Conservation (phyloP, 345 rosid genomes). For the Erodium maritimum region DNA sequence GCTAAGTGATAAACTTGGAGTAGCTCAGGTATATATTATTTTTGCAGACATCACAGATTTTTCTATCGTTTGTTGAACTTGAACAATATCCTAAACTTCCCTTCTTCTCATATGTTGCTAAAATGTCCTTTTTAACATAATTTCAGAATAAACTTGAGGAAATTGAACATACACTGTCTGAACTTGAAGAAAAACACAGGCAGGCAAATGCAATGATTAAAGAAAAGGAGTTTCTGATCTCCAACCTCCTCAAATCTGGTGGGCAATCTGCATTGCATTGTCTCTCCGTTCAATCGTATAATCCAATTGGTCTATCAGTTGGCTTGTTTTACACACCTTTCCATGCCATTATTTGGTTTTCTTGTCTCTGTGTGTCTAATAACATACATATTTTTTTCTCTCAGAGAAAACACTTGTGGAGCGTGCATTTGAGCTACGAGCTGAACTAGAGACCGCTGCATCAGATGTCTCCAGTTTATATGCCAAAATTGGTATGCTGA, state of each 20-base stretch:
- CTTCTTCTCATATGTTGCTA: no score
- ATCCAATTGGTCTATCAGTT: no score
- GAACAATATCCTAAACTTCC: no score
- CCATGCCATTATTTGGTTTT: no score
- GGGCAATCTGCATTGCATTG: constrained; percentile 7
- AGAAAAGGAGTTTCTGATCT: constrained; percentile 83
- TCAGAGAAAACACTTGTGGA: constrained; percentile 79
- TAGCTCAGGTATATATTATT: constrained; percentile 61
- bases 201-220: constrained; percentile 85
- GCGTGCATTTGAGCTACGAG: constrained; percentile 70
- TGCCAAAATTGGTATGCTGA: constrained; percentile 62
- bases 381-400: constrained; percentile 3
- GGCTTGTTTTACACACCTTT: no score
- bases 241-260: constrained; percentile 84
- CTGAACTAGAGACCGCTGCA: constrained; percentile 77
- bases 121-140: not conserved
- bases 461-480: constrained; percentile 80
- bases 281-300: not conserved
- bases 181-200: constrained; percentile 88
- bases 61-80: no score
- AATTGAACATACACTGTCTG: constrained; percentile 65
- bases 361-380: no score
- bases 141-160: constrained; percentile 77
- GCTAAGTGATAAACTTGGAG: constrained; percentile 67
- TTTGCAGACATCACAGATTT: not conserved